A percentile compares a stretch with the other conserved stretches of the same genome.
Conservation (phyloP, 164 flowering plant genomes). For the Sextonia rubra region DNA sequence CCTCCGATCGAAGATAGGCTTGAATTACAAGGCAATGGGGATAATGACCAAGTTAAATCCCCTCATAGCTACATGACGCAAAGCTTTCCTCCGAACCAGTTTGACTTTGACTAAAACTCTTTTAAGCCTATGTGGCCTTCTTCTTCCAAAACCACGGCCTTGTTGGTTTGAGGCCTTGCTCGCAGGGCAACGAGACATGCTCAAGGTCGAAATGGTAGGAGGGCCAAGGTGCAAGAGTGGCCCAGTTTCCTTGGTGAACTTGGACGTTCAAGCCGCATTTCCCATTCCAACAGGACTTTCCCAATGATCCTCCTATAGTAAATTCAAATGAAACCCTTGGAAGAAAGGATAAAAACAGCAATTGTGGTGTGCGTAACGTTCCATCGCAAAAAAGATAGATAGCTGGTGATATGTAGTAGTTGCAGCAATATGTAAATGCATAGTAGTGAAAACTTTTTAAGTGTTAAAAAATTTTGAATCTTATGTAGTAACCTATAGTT, state of each 20-base stretch:
- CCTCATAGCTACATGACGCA: neutral
- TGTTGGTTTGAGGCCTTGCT: neutral
- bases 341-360: too few relatives aligned
- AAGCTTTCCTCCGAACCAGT: neutral
- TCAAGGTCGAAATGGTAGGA: neutral
- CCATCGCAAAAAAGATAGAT: too few relatives aligned
- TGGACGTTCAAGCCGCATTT: neutral
- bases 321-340: conserved; percentile 7
- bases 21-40: neutral
- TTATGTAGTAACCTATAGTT: too few relatives aligned
- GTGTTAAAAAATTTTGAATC: too few relatives aligned
- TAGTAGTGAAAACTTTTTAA: too few relatives aligned
- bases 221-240: neutral
- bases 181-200: neutral
- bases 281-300: neutral
- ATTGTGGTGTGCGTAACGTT: too few relatives aligned
- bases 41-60: neutral
- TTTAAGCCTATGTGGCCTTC: neutral
- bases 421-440: too few relatives aligned
- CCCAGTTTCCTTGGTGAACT: neutral
- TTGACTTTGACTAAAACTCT: neutral
- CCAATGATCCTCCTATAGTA: conserved; percentile 1
- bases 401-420: too few relatives aligned
- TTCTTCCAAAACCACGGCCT: neutral
- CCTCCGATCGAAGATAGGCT: conserved; percentile 2